Evolutionary conservation across 805 yeast genomes (phyloP), one percentile per base, ranked within the genome.

Genomic region (Yamadazyma takamatsuzukensis): DNA sequence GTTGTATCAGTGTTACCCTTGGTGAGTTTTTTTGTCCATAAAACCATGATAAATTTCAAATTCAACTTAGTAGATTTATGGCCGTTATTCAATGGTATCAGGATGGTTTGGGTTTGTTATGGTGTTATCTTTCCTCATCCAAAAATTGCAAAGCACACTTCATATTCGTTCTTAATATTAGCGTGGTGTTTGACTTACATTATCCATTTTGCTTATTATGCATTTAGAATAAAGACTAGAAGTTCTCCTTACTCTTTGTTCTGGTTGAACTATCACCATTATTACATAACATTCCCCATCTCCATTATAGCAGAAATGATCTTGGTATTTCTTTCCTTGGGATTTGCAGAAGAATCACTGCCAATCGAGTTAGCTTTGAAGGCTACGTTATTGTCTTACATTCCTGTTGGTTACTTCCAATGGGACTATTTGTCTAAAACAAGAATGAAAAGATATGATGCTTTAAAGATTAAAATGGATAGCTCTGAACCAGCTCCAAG

Each of bases 81-180:
- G 64, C 37, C 52, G 8, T 34, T 62, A 11, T 36, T 48, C 25
- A 54, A 54, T 30, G 59, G 54, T 0, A 14, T 51, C 6, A 52
- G 58, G 27, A 56, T 64, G 61, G 54, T 49, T 1, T 58, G 66
- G 65, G 24, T 67, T 5, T 58, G 70, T 45, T 67, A 58, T 41
- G 67, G 61, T 4, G 65, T 67, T 15, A 61, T 67, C 17, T 64
- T 53, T 34, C 64, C 65, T 2, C 65, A 61, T 36, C 70, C 71
- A 4, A 56, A 49, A 27, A 45, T 66, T 15, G 70, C 72, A 5
- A 64, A 56, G 34, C 72, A 67, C 44, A 56, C 63, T 2, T 45
- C 64, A 6, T 67, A 65, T 45, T 61, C 70, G 13, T 39, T 61
- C 7, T 49, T 67, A 33, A 62, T 67, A 5, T 6, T 48, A 9